phyloP scores from a whole-genome alignment of 495 filamentous ascomycete genomes.

The Penicillium cataractarum region DNA sequence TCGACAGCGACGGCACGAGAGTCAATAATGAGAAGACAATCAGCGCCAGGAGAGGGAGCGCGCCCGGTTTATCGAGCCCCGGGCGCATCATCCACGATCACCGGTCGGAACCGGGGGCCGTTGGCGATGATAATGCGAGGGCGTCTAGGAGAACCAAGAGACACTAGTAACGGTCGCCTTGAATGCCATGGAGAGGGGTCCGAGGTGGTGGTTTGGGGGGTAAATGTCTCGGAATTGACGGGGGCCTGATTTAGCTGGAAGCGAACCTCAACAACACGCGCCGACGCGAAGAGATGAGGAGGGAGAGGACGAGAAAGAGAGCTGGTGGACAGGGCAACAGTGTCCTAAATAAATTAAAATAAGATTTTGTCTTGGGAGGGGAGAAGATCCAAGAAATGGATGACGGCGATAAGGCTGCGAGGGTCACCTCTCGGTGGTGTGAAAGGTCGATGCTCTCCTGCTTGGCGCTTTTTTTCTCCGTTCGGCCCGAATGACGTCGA shows the following conservation, averaged over 20 bases:
- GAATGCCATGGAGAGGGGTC: conserved; percentile 25
- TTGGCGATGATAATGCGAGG: conserved; percentile 10
- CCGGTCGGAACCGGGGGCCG: conserved; percentile 13
- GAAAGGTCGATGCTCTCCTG: background rate
- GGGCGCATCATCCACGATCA: conserved; percentile 43
- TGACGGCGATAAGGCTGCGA: conserved; percentile 15
- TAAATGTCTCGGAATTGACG: conserved; percentile 11
- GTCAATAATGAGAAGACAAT: conserved; percentile 43
- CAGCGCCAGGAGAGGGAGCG: conserved; percentile 44
- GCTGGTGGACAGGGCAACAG: background rate
- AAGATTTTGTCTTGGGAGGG: conserved; percentile 8
- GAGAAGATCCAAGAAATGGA: conserved; percentile 3
- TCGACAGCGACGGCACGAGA: conserved; percentile 41
- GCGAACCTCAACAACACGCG: conserved; percentile 12
- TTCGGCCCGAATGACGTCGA: conserved; percentile 29
- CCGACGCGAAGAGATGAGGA: conserved; percentile 7
- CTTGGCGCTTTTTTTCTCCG: conserved; percentile 15
- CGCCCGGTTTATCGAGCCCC: conserved; percentile 43
- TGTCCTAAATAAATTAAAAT: background rate
- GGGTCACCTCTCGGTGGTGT: background rate
- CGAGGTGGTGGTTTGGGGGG: conserved; percentile 1
- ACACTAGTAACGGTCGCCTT: conserved; percentile 6
- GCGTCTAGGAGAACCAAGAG: conserved; percentile 9
- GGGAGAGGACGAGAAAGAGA: background rate
- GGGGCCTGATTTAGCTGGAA: background rate